These are phyloP conservation scores for Umbilicaria muhlenbergii DNA, from an alignment of 495 filamentous ascomycete genomes.

Conservation along the genomic window DNA sequence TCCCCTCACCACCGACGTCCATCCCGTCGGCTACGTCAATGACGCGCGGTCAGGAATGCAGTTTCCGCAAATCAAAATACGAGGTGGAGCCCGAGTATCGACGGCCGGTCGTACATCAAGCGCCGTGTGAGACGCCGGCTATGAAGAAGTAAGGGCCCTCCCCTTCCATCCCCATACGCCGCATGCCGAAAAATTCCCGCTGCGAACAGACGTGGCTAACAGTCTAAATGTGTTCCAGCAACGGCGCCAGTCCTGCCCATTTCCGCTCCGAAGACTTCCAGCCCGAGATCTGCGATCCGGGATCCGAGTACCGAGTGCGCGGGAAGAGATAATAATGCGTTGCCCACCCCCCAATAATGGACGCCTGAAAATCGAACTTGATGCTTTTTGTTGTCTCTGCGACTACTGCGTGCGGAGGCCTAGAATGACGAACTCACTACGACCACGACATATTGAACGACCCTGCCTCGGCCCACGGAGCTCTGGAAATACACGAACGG, in stretches of 20 bases:
- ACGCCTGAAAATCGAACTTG: too few relatives aligned
- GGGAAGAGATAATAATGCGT: too few relatives aligned
- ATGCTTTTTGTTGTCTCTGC: too few relatives aligned
- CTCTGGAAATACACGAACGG: too few relatives aligned
- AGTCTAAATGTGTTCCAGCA: neutral
- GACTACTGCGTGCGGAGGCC: too few relatives aligned
- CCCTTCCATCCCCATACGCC: neutral
- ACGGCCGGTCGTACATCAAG: neutral
- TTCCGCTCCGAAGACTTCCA: slow-evolving; percentile 77
- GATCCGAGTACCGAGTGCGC: slow-evolving; percentile 1
- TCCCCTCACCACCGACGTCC: neutral
- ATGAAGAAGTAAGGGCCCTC: slow-evolving; percentile 11
- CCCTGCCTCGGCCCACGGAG: too few relatives aligned
- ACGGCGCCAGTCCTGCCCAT: slow-evolving; percentile 43
- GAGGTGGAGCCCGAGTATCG: slow-evolving; percentile 11
- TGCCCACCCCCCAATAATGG: too few relatives aligned
- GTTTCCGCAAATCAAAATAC: slow-evolving; percentile 21
- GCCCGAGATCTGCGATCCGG: slow-evolving; percentile 38
- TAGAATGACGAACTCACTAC: too few relatives aligned
- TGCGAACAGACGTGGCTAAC: slow-evolving; percentile 13
- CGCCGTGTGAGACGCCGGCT: slow-evolving; percentile 11
- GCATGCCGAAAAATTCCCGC: slow-evolving; percentile 15
- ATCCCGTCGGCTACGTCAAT: neutral
- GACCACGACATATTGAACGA: too few relatives aligned
- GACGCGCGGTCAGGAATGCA: neutral